These are phyloP conservation scores for Rubia occidens DNA, from an alignment of 305 asterid species.

Conservation along the genomic window DNA sequence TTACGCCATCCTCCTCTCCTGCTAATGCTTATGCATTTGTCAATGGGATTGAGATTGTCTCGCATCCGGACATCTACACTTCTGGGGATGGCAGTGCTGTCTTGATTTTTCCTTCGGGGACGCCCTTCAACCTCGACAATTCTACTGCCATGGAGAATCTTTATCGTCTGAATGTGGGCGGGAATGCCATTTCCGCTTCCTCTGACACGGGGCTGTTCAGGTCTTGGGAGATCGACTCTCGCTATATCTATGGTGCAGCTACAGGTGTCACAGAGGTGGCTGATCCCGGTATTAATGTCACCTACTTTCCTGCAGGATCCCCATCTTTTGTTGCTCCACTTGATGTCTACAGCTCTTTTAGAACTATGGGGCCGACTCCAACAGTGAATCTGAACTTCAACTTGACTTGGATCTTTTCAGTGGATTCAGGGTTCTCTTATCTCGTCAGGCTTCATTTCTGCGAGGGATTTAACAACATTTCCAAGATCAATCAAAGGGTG, in stretches of 20 bases:
- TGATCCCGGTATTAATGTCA: slow-evolving; percentile 46
- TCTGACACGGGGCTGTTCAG: slow-evolving; percentile 66
- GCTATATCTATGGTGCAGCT: slow-evolving; percentile 45
- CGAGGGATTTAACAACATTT: slow-evolving; percentile 40
- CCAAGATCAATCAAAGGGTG: slow-evolving; percentile 50
- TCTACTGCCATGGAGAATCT: slow-evolving; percentile 58
- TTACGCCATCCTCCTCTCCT: slow-evolving; percentile 40
- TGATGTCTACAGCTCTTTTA: slow-evolving; percentile 52
- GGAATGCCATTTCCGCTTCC: slow-evolving; percentile 68
- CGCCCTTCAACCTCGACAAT: slow-evolving; percentile 39
- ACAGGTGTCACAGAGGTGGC: slow-evolving; percentile 45
- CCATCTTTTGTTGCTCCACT: slow-evolving; percentile 62
- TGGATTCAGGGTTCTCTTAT: slow-evolving; percentile 70
- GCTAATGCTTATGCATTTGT: slow-evolving; percentile 55
- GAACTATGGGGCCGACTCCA: slow-evolving; percentile 72
- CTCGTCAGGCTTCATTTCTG: slow-evolving; percentile 88
- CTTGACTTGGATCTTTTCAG: slow-evolving; percentile 55
- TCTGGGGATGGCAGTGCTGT: slow-evolving; percentile 29
- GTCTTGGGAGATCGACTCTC: slow-evolving; percentile 58
- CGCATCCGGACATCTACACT: slow-evolving; percentile 75
- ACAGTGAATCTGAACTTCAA: slow-evolving; percentile 48
- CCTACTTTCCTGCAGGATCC: slow-evolving; percentile 28
- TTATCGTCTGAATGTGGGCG: slow-evolving; percentile 78
- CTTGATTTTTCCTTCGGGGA: slow-evolving; percentile 34
- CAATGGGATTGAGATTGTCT: slow-evolving; percentile 70